These are phyloP conservation scores for Dipteronia sinensis DNA, from an alignment of 345 rosid genomes.

Conservation along the genomic window DNA sequence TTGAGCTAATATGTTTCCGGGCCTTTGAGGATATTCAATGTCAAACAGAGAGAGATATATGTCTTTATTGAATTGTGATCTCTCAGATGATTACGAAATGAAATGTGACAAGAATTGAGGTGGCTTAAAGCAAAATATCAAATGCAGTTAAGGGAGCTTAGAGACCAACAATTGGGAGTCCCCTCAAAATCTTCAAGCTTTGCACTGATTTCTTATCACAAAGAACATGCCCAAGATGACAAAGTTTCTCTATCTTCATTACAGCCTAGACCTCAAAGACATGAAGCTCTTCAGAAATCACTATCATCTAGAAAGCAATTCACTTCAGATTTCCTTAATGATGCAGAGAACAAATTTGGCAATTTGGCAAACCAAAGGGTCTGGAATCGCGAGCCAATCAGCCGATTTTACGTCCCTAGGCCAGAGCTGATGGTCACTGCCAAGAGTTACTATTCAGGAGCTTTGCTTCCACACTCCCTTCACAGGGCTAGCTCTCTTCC, in stretches of 20 bases:
- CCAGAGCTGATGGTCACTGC: slow-evolving; percentile 36
- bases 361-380: slow-evolving; percentile 18
- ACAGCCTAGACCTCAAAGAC: slow-evolving; percentile 15
- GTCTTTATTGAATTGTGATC: slow-evolving; percentile 20
- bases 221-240: slow-evolving; percentile 11
- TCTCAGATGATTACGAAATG: slow-evolving; percentile 61
- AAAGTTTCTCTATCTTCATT: slow-evolving; percentile 20
- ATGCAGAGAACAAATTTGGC: slow-evolving; percentile 27
- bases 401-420: slow-evolving; percentile 14
- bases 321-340: slow-evolving; percentile 1
- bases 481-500: slow-evolving; percentile 85
- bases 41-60: too few species aligned
- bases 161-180: slow-evolving; percentile 46
- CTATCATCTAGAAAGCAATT: slow-evolving; percentile 14
- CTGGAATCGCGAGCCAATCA: slow-evolving; percentile 24
- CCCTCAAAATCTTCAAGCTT: slow-evolving; percentile 26
- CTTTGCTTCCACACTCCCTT: slow-evolving; percentile 58
- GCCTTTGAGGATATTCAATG: not conserved
- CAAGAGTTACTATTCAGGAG: slow-evolving; percentile 40
- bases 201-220: slow-evolving; percentile 18
- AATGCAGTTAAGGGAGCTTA: slow-evolving; percentile 60
- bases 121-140: slow-evolving; percentile 89
- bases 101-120: slow-evolving; percentile 76
- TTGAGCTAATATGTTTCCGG: not conserved
- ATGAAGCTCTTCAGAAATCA: slow-evolving; percentile 17